Evolutionary conservation across 768 basidiomycete species (phyloP), one percentile per base, ranked within the genome.

Genomic region (Bullera alba): DNA sequence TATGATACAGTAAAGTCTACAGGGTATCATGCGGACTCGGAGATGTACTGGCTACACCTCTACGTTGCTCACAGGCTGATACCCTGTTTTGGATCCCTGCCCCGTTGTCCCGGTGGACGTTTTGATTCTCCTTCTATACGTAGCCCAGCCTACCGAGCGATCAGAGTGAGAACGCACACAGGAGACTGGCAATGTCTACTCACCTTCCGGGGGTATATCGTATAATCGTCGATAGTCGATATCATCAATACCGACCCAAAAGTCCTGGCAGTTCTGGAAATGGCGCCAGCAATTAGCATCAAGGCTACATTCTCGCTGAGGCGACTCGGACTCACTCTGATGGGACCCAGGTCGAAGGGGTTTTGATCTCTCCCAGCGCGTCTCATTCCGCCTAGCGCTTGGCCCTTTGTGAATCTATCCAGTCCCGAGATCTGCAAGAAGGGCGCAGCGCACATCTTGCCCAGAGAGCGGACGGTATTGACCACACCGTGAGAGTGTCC

Each of bases 351-450:
- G 73, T 95, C 89, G 70, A 97, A 99, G 34, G 93, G 95, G 73
- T 97, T 97, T 46, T 80, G 78, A 30, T 86, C 84, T 49, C 80
- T 83, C 5, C 81, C 77, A 1, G 87, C 84, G 22, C 83, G 77
- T 42, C 83, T 80, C 48, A 97, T 82, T 21, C 92, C 91, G 59
- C 87, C 83, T 6, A 85, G 85, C 0, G 90, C 91, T 57, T 83
- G 84, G 21, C 90, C 90, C 47, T 84, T 84, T 32, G 92, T 95
- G 74, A 96, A 96, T 44, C 90, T 76, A 74, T 99, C 95, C 42
- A 99, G 79, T 0, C 95, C 95, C 27, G 95, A 81, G 3, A 97
- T 77, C 71, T 86, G 85, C 79, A 96, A 83, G 37, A 96, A 79
- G 78, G 62, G 80, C 2, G 54, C 60, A 25, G 59, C 52, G 5